Conservation (phyloP, 163 green algal genomes). For the Trebouxiophyceae sp. region DNA sequence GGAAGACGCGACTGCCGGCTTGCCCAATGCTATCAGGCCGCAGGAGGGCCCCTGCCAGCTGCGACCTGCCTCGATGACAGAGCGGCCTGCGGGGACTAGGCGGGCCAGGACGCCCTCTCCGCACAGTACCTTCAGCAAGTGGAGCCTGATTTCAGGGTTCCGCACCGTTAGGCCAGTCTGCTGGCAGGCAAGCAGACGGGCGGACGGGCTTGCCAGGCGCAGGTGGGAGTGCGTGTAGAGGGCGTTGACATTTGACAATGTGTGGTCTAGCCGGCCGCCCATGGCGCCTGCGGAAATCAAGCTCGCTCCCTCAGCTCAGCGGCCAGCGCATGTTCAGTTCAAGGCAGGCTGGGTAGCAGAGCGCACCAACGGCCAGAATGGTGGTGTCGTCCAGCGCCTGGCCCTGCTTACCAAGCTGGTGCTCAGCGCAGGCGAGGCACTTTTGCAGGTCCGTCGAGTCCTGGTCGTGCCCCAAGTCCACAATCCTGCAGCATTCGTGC, state of each 20-base stretch:
- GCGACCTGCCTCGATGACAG: conserved; percentile 21
- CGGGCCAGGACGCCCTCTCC: conserved; percentile 73
- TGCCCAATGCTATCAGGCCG: conserved; percentile 68
- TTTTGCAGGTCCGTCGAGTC: conserved; percentile 90
- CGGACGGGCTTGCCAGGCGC: no score
- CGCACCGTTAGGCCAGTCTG: no score
- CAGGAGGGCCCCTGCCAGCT: conserved; percentile 69
- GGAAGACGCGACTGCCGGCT: conserved; percentile 40
- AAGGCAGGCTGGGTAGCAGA: no score
- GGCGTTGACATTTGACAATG: conserved; percentile 70
- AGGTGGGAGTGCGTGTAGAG: conserved; percentile 67
- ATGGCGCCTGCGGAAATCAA: conserved; percentile 55
- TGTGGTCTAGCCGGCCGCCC: conserved; percentile 89
- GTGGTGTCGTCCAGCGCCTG: conserved; percentile 6
- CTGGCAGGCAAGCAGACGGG: no score
- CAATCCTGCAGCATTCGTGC: conserved; percentile 18
- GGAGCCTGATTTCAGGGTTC: neutral
- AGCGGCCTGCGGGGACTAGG: conserved; percentile 48
- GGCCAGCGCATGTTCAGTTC: no score
- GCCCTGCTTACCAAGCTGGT: conserved; percentile 3
- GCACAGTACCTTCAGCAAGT: conserved; percentile 45
- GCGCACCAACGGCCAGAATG: conserved; percentile 28
- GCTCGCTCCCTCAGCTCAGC: no score
- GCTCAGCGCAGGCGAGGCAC: conserved; percentile 41
- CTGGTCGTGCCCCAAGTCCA: conserved; percentile 74